Evolutionary conservation across 2,329 filamentous ascomycete species (phyloP).

Genomic region (Escovopsis sp.): DNA sequence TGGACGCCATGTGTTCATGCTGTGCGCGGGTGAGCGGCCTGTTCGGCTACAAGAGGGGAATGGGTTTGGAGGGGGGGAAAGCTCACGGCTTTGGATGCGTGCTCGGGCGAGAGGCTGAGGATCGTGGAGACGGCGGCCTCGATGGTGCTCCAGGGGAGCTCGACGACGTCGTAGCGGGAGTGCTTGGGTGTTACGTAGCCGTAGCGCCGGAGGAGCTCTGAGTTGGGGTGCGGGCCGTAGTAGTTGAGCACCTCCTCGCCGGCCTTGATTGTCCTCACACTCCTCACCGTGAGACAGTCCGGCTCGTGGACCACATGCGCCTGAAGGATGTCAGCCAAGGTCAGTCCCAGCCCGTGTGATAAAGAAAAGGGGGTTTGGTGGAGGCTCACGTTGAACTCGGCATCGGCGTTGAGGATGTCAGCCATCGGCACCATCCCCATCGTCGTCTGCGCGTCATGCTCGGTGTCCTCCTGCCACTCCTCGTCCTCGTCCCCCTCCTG

Average conservation of each 20-base stretch:
- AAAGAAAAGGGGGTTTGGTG: neutral
- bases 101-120: conserved; percentile 21
- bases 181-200: conserved; percentile 77
- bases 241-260: conserved; percentile 79
- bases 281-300: conserved; percentile 51
- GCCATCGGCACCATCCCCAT: conserved; percentile 89
- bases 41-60: too few species aligned
- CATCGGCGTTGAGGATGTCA: conserved; percentile 80
- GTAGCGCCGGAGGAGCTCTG: conserved; percentile 70
- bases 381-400: conserved; percentile 59
- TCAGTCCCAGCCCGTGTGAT: too few species aligned
- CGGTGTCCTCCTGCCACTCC: conserved; percentile 50
- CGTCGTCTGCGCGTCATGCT: conserved; percentile 29
- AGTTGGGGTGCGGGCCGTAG: conserved; percentile 71
- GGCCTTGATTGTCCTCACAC: conserved; percentile 50
- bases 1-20: conserved; percentile 36
- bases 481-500: conserved; percentile 45
- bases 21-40: conserved; percentile 14
- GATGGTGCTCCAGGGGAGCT: conserved; percentile 52
- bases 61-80: too few species aligned
- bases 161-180: conserved; percentile 65
- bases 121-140: conserved; percentile 27
- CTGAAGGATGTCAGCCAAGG: conserved; percentile 15
- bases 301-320: conserved; percentile 40
- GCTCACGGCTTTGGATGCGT: conserved; percentile 30